Evolutionary conservation across 2,329 filamentous ascomycete genomes (phyloP).

Genomic region (Aspergillus sp.): DNA sequence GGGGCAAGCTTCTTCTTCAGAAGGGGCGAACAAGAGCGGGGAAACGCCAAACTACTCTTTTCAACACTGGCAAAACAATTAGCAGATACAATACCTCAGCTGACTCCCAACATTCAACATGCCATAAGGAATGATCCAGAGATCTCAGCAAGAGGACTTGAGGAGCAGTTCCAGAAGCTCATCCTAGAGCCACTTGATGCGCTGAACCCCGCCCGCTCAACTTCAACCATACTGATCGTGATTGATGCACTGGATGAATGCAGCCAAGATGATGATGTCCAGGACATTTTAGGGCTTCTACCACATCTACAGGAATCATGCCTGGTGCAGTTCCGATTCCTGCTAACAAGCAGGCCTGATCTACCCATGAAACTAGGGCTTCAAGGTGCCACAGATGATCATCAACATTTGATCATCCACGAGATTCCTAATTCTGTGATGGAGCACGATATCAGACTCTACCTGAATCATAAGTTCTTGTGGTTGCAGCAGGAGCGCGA

Average conservation of each 20-base stretch:
- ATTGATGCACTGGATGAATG: constrained; percentile 32
- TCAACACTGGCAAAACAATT: constrained; percentile 36
- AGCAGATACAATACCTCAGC: constrained; percentile 25
- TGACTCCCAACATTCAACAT: constrained; percentile 21
- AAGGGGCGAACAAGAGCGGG: constrained; percentile 40
- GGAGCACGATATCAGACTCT: constrained; percentile 23
- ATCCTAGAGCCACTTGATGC: constrained; percentile 22
- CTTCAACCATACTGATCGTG: constrained; percentile 18
- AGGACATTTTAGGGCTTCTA: constrained; percentile 20
- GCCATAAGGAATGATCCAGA: constrained; percentile 24
- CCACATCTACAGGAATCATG: constrained; percentile 8
- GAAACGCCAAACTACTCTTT: constrained; percentile 38
- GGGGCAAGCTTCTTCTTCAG: constrained; percentile 23
- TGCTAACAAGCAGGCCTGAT: constrained; percentile 31
- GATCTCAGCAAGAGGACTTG: constrained; percentile 24
- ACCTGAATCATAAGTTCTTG: constrained; percentile 16
- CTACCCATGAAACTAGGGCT: constrained; percentile 22
- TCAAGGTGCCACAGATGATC: constrained; percentile 13
- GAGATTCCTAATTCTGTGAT: constrained; percentile 20
- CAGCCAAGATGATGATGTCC: constrained; percentile 18
- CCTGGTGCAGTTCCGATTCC: constrained; percentile 19
- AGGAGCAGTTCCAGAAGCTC: constrained; percentile 29
- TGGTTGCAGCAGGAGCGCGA: constrained; percentile 11
- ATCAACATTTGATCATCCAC: constrained; percentile 25
- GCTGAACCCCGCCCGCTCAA: constrained; percentile 2